Percentiles rank a stretch among this genome's conserved stretches.
phyloP scores from a whole-genome alignment of 139 green algal genomes.

The Medakamo hakoo region DNA sequence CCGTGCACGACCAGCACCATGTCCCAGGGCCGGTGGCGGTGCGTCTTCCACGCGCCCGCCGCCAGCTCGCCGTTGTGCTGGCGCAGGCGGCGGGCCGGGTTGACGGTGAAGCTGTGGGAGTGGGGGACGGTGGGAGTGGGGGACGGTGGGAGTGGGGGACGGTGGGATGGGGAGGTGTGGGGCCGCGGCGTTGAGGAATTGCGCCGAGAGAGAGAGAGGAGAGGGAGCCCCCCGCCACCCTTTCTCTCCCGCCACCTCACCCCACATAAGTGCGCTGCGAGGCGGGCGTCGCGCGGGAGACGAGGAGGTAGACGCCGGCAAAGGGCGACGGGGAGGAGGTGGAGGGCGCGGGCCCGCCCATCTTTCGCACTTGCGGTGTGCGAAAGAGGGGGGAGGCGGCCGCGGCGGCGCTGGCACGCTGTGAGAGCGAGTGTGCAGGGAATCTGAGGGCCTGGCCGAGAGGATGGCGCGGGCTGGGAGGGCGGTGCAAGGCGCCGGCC shows the following conservation, averaged over 20 bases:
- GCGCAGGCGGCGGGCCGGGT: conserved; percentile 60
- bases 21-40: conserved; percentile 67
- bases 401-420: no score
- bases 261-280: neutral
- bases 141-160: neutral
- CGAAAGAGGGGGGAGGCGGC: no score
- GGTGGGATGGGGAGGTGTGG: no score
- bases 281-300: neutral
- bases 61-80: conserved; percentile 87
- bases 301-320: neutral
- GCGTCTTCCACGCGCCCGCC: conserved; percentile 50
- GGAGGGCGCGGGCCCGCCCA: no score
- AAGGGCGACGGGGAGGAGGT: no score
- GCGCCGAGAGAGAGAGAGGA: no score
- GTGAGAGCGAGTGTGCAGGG: no score
- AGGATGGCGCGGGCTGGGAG: no score
- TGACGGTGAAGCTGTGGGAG: conserved; percentile 66
- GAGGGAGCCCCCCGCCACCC: neutral
- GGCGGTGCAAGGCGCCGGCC: no score
- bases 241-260: neutral
- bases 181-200: no score
- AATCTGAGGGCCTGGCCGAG: no score
- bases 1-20: conserved; percentile 86
- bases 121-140: neutral
- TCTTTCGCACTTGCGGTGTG: no score